These are phyloP conservation scores for Candolleomyces efflorescens DNA, from an alignment of 768 basidiomycete species.

Conservation along the genomic window DNA sequence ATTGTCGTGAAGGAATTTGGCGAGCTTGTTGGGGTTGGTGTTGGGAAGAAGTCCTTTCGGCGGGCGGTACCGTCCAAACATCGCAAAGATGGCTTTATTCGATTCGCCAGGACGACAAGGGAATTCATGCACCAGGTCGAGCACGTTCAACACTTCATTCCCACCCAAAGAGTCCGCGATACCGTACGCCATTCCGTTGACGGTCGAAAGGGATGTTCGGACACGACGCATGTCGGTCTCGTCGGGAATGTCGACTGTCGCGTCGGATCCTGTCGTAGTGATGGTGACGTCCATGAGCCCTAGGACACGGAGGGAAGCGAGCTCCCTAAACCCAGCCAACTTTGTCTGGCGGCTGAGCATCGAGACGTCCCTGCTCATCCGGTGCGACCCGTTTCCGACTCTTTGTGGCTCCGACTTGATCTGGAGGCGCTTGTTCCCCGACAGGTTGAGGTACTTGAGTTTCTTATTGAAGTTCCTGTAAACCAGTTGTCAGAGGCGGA, in stretches of 20 bases:
- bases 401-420: conserved; percentile 78
- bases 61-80: conserved; percentile 80
- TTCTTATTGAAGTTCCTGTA: conserved; percentile 94
- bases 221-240: conserved; percentile 88
- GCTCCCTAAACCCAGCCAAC: conserved; percentile 82
- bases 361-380: conserved; percentile 17
- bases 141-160: conserved; percentile 77
- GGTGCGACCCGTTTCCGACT: conserved; percentile 22
- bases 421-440: conserved; percentile 94
- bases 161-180: conserved; percentile 90
- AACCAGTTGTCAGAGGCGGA: neutral
- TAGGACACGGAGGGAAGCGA: conserved; percentile 81
- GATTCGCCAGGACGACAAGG: conserved; percentile 43
- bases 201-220: conserved; percentile 83
- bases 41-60: conserved; percentile 36
- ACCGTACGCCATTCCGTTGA: conserved; percentile 92
- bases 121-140: conserved; percentile 91
- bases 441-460: conserved; percentile 91
- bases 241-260: conserved; percentile 62
- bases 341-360: conserved; percentile 24
- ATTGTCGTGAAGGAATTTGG: conserved; percentile 81
- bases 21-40: conserved; percentile 59
- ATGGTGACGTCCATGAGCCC: conserved; percentile 98
- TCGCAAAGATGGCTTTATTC: conserved; percentile 89
- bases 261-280: conserved; percentile 51